phyloP scores from a whole-genome alignment of 1,284 basidiomycete genomes.

The Papiliotrema laurentii region DNA sequence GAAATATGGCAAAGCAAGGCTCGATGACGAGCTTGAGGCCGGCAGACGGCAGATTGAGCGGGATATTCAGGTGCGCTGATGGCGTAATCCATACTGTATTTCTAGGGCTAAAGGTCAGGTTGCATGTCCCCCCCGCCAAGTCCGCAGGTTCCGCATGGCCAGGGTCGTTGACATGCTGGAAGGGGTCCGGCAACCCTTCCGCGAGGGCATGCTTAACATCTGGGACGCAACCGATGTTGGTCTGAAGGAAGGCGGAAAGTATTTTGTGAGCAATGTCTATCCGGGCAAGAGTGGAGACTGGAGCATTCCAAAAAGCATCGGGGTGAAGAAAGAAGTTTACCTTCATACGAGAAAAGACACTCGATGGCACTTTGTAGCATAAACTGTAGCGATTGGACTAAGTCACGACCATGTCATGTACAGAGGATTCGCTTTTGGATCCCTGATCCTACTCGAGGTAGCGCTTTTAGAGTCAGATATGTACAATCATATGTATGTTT shows the following conservation, averaged over 20 bases:
- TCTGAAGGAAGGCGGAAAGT: constrained; percentile 63
- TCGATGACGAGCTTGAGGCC: constrained; percentile 54
- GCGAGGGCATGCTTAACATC: constrained; percentile 70
- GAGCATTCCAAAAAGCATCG: constrained; percentile 51
- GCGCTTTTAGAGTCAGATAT: no score
- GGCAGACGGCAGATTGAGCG: constrained; percentile 60
- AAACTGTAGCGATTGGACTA: no score
- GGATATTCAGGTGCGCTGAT: constrained; percentile 59
- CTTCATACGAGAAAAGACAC: constrained; percentile 61
- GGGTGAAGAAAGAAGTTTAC: constrained; percentile 55
- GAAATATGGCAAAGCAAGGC: constrained; percentile 54
- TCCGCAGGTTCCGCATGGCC: constrained; percentile 75
- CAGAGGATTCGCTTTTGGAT: no score
- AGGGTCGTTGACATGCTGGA: constrained; percentile 66
- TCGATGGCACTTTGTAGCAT: constrained; percentile 51
- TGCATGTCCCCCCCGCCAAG: constrained; percentile 69
- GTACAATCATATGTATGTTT: no score
- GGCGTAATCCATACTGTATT: not conserved
- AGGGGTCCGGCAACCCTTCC: constrained; percentile 51
- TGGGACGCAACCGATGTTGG: constrained; percentile 69
- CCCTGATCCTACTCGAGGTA: no score
- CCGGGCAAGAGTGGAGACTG: constrained; percentile 60
- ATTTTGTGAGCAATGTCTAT: constrained; percentile 59
- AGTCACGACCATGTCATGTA: not conserved
- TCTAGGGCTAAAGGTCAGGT: constrained; percentile 48